Base-by-base conservation (phyloP, 2,329 filamentous ascomycete genomes). In the Alternaria longipes region DNA sequence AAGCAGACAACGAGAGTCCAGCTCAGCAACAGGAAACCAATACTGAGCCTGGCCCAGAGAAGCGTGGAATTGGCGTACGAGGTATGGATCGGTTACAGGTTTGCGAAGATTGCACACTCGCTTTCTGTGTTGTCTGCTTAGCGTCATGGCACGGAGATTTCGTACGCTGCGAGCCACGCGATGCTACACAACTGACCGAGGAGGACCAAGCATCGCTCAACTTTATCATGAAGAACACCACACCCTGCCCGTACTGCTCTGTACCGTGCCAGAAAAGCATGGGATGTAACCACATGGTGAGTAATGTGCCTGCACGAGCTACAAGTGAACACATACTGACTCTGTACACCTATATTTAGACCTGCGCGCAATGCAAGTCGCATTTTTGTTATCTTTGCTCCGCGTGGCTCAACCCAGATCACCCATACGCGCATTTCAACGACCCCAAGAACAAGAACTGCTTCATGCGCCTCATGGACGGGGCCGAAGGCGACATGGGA, bases 321-420 rank as follows among this genome's bases (percentile, higher is more conserved):
- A 93, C 91, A 89, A 54, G 97, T 93, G 80, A 92, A 78, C 89
- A 91, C 65, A 46, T 26, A 44, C 52, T 59, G 9, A 60, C 32
- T 22, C 8, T 18, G n/a, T 40, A 97, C 18, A 50, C 36, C 12
- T 36, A 57, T 34, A 53, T 57, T 93, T 26, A 26, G 24, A 91
- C 90, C 51, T 97, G 94, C 80, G 92, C 90, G 77, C 89, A 92
- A 65, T 99, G 95, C 82, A 85, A 90, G 53, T 91, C 92, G 2
- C 94, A 98, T 78, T 98, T 97, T 77, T 99, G 95, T 81, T 98
- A 98, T 70, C 85, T 98, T 1, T 98, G 95, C 75, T 90, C 91
- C 0, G 86, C 89, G n/a, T 98, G 92, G 91, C 84, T 99, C 42
- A 86, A 90, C 57, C 87, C 91, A 0, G 84, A 82, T 18, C 95